Percentiles rank a stretch among this genome's conserved stretches.
Conservation (phyloP, 805 yeast species). For the Pichia exigua region DNA sequence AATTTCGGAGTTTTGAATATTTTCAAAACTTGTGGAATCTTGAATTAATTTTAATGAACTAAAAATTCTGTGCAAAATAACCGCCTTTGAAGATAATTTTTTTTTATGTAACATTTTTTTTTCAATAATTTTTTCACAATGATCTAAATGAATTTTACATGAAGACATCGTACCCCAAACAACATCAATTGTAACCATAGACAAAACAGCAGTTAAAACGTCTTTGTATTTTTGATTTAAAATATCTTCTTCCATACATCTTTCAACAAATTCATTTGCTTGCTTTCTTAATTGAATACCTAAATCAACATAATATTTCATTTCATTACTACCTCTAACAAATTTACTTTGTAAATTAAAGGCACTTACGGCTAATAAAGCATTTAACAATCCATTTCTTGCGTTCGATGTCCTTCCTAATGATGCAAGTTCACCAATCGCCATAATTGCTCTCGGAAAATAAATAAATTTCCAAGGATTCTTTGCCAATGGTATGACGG, state of each 20-base stretch:
- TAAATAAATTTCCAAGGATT: conserved; percentile 89
- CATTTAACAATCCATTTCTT: conserved; percentile 69
- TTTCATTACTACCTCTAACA: conserved; percentile 55
- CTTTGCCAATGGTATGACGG: conserved; percentile 56
- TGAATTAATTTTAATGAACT: conserved; percentile 68
- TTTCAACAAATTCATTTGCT: conserved; percentile 60
- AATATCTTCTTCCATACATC: conserved; percentile 45
- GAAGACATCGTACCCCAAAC: conserved; percentile 90
- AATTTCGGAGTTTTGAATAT: conserved; percentile 27
- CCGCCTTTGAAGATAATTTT: conserved; percentile 66
- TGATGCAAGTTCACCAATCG: conserved; percentile 73
- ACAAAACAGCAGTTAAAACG: conserved; percentile 70
- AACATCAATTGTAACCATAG: conserved; percentile 82
- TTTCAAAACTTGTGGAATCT: conserved; percentile 56
- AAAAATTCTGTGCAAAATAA: conserved; percentile 68
- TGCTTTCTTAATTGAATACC: conserved; percentile 71
- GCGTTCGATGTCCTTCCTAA: conserved; percentile 70
- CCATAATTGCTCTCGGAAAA: conserved; percentile 74
- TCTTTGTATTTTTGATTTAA: conserved; percentile 70
- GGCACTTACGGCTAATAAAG: conserved; percentile 73
- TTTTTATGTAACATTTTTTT: conserved; percentile 60
- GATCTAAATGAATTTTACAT: conserved; percentile 64
- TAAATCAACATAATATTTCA: conserved; percentile 61
- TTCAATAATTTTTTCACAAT: conserved; percentile 69
- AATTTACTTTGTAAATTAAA: conserved; percentile 71